These are phyloP conservation scores for Babesia microti DNA, from an alignment of 169 alveolate species.

Conservation along the genomic window DNA sequence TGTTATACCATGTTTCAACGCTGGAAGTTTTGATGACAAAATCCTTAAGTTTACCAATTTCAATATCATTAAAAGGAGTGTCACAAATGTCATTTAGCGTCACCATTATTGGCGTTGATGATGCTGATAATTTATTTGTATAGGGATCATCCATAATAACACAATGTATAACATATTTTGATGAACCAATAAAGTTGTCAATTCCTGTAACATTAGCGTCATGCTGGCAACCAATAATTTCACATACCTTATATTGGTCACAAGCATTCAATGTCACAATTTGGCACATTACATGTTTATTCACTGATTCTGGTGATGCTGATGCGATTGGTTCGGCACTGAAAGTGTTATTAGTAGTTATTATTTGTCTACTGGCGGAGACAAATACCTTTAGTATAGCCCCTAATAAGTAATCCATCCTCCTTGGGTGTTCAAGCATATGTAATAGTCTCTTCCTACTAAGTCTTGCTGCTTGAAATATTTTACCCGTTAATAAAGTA, in stretches of 20 bases:
- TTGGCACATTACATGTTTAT: slow-evolving; percentile 31
- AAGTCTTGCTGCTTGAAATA: slow-evolving; percentile 18
- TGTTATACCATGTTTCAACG: no score
- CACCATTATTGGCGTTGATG: no score
- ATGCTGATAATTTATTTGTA: no score
- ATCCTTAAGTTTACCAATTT: slow-evolving; percentile 10
- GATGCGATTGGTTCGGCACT: slow-evolving; percentile 15
- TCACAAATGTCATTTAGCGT: slow-evolving; percentile 30
- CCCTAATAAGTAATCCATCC: slow-evolving; percentile 30
- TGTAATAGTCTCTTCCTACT: slow-evolving; percentile 26
- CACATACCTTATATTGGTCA: no score
- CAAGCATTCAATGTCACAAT: no score
- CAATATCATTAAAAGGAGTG: slow-evolving; percentile 22
- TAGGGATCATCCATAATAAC: no score
- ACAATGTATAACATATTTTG: no score
- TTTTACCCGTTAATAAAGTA: not conserved
- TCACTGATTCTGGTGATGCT: slow-evolving; percentile 14
- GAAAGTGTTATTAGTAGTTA: not conserved
- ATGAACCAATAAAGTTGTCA: no score
- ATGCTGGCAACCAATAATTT: no score
- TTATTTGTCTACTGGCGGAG: slow-evolving; percentile 4
- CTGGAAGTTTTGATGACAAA: no score
- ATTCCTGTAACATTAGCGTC: no score
- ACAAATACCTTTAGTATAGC: slow-evolving; percentile 10
- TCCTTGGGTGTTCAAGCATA: slow-evolving; percentile 39